These are phyloP conservation scores for Neurospora intermedia DNA, from an alignment of 495 filamentous ascomycete genomes.

Conservation along the genomic window DNA sequence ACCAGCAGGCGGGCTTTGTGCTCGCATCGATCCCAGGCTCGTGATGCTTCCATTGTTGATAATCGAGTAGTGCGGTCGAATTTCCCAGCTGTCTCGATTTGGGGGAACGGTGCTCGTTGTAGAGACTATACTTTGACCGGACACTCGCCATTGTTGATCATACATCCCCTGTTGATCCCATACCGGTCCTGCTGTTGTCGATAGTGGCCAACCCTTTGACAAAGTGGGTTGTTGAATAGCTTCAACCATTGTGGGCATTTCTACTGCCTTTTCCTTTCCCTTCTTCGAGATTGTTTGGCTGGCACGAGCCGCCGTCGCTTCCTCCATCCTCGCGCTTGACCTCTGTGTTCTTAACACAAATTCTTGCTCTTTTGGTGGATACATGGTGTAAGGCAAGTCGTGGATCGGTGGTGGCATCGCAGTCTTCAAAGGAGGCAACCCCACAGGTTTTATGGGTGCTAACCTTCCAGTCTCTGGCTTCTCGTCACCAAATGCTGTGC, in stretches of 20 bases:
- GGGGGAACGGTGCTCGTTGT: slow-evolving; percentile 14
- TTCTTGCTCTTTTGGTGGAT: slow-evolving; percentile 19
- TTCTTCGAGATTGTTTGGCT: background rate
- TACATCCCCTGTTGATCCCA: slow-evolving; percentile 8
- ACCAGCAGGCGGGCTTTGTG: slow-evolving; percentile 7
- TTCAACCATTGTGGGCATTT: background rate
- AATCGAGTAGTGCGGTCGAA: slow-evolving; percentile 13
- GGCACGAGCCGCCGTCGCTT: slow-evolving; percentile 1
- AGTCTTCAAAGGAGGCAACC: background rate
- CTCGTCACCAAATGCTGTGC: background rate
- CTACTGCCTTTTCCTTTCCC: background rate
- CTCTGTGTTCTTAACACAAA: slow-evolving; percentile 16
- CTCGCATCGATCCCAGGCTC: slow-evolving; percentile 28
- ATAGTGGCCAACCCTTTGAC: background rate
- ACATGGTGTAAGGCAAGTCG: slow-evolving; percentile 12
- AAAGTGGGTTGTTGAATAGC: background rate
- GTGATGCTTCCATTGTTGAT: slow-evolving; percentile 27
- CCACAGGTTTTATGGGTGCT: background rate
- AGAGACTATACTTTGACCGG: slow-evolving; percentile 17
- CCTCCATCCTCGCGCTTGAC: slow-evolving; percentile 13
- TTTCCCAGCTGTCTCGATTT: slow-evolving; percentile 16
- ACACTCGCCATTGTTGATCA: slow-evolving; percentile 12
- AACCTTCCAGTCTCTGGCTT: background rate
- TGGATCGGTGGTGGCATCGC: background rate
- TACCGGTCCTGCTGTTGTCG: background rate